phyloP scores from a whole-genome alignment of 2,329 filamentous ascomycete genomes.

The Metarhizium brunneum region DNA sequence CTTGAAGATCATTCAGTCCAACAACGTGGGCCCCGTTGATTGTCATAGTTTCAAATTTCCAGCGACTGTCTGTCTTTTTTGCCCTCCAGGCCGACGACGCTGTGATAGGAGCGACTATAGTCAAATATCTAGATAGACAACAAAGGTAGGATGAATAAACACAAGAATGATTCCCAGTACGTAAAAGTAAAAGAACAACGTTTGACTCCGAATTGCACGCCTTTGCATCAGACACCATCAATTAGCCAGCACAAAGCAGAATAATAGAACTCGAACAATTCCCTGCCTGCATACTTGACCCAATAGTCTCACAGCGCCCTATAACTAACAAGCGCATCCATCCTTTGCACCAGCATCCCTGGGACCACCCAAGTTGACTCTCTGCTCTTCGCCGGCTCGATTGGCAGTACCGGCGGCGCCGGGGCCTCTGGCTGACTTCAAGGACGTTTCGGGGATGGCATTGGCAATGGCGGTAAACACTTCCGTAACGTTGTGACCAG shows the following conservation, averaged over 20 bases:
- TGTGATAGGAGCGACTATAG: not conserved
- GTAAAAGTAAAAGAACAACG: not conserved
- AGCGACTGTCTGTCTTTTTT: not conserved
- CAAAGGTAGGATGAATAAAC: not conserved
- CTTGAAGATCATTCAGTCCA: not conserved
- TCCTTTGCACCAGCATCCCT: slow-evolving; percentile 74
- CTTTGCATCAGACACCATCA: slow-evolving; percentile 10
- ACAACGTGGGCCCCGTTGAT: not conserved
- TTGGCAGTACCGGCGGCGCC: slow-evolving; percentile 53
- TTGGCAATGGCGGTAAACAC: slow-evolving; percentile 98
- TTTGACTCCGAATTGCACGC: slow-evolving; percentile 11
- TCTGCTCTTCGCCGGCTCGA: slow-evolving; percentile 55
- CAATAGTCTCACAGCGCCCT: not conserved
- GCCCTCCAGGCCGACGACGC: not conserved
- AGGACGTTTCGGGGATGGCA: slow-evolving; percentile 89
- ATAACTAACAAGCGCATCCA: slow-evolving; percentile 70
- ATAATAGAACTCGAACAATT: not conserved
- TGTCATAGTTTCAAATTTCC: not conserved
- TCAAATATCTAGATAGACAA: slow-evolving; percentile 3
- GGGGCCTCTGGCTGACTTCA: slow-evolving; percentile 78
- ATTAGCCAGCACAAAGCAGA: slow-evolving; percentile 5
- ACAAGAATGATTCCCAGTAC: not conserved
- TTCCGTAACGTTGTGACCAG: slow-evolving; percentile 84
- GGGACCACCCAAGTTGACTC: slow-evolving; percentile 74
- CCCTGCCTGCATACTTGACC: slow-evolving; percentile 1